Conservation (phyloP, 257 asterid species). For the Primulina eburnea region DNA sequence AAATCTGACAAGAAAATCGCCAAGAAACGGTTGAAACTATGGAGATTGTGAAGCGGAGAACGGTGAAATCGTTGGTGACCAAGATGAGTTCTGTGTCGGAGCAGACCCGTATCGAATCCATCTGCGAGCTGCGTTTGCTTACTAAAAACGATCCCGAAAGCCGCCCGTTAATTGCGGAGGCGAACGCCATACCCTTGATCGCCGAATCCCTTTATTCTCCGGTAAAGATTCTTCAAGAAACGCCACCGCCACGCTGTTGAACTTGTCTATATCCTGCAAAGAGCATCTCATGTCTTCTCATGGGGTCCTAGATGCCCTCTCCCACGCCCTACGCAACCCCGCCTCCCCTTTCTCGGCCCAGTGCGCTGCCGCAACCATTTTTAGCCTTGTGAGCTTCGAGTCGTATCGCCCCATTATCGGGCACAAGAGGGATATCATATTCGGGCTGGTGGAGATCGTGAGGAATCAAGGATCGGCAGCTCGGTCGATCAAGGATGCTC, state of each 20-base stretch:
- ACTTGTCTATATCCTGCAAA: constrained; percentile 77
- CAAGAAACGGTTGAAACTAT: constrained; percentile 21
- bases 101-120: constrained; percentile 66
- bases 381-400: constrained; percentile 61
- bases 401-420: constrained; percentile 70
- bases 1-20: too few species aligned
- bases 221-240: constrained; percentile 56
- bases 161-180: constrained; percentile 71
- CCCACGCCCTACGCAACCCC: constrained; percentile 88
- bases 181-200: constrained; percentile 66
- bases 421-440: constrained; percentile 80
- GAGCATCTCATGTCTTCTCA: constrained; percentile 67
- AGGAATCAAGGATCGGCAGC: constrained; percentile 52
- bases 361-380: constrained; percentile 84
- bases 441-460: constrained; percentile 69
- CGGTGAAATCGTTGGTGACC: constrained; percentile 54
- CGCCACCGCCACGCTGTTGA: constrained; percentile 84
- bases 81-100: constrained; percentile 90
- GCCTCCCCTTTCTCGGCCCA: constrained; percentile 64
- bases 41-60: constrained; percentile 67
- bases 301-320: constrained; percentile 88
- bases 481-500: constrained; percentile 72
- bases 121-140: constrained; percentile 79
- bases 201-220: constrained; percentile 86
- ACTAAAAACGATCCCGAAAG: constrained; percentile 70